phyloP scores from a whole-genome alignment of 352 stramenopile species.

The Globisporangium nunn region DNA sequence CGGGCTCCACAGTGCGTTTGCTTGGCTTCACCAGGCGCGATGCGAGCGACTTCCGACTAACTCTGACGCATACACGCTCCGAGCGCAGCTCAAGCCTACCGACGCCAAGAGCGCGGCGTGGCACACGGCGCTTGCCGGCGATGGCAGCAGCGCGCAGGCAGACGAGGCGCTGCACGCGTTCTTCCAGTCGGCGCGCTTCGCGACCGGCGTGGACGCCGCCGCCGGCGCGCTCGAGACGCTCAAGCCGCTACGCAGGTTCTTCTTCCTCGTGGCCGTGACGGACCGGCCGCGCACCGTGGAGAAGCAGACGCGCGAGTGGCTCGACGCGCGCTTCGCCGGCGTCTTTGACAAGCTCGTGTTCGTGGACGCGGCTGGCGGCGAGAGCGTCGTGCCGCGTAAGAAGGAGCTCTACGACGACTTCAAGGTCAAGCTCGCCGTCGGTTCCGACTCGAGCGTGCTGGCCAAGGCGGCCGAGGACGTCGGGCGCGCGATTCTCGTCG shows the following conservation, averaged over 20 bases:
- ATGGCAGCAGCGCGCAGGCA: neutral
- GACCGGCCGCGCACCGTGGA: conserved; percentile 51
- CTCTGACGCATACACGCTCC: neutral
- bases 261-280: conserved; percentile 55
- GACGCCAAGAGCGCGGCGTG: conserved; percentile 24
- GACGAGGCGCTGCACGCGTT: conserved; percentile 36
- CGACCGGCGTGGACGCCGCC: conserved; percentile 24
- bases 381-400: conserved; percentile 38
- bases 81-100: conserved; percentile 8
- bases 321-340: conserved; percentile 48
- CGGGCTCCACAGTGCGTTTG: conserved; percentile 24
- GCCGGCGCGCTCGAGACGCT: conserved; percentile 27
- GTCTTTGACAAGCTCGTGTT: conserved; percentile 78
- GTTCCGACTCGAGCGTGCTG: conserved; percentile 26
- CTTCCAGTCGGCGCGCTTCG: conserved; percentile 44
- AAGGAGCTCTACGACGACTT: conserved; percentile 57
- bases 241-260: conserved; percentile 51
- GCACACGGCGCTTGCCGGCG: conserved; percentile 21
- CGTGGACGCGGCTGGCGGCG: conserved; percentile 34
- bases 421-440: conserved; percentile 53
- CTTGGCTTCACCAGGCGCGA: too few species aligned
- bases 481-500: conserved; percentile 30
- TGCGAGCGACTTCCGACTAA: neutral
- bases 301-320: conserved; percentile 67
- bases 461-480: conserved; percentile 21